Conservation (phyloP, 768 basidiomycete species). For the Gloeostereum incarnatum region DNA sequence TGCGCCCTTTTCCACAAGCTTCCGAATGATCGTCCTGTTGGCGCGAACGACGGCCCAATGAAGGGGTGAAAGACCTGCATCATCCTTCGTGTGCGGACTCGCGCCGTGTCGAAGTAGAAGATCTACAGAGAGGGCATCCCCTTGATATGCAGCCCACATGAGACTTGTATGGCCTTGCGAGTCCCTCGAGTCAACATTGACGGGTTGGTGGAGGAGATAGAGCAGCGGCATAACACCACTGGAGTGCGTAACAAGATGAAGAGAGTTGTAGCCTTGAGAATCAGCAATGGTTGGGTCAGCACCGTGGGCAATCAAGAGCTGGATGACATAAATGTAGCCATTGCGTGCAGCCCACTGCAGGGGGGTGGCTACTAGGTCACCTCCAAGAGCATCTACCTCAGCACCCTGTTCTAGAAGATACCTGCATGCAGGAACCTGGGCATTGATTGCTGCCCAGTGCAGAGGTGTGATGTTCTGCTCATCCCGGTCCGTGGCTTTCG, state of each 20-base stretch:
- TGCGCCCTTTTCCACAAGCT: slow-evolving; percentile 79
- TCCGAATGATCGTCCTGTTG: slow-evolving; percentile 79
- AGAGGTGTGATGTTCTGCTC: slow-evolving; percentile 89
- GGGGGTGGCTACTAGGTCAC: slow-evolving; percentile 89
- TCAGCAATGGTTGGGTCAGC: slow-evolving; percentile 91
- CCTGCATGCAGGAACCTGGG: slow-evolving; percentile 81
- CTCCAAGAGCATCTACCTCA: slow-evolving; percentile 89
- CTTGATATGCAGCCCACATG: slow-evolving; percentile 99
- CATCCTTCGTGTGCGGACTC: slow-evolving; percentile 66
- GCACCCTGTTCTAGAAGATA: slow-evolving; percentile 89
- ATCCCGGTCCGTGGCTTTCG: slow-evolving; percentile 72
- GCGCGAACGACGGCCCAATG: slow-evolving; percentile 98
- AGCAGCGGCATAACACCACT: slow-evolving; percentile 91
- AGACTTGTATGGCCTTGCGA: slow-evolving; percentile 88
- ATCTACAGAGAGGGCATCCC: slow-evolving; percentile 92
- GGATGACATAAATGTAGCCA: slow-evolving; percentile 93
- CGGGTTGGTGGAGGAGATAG: slow-evolving; percentile 87
- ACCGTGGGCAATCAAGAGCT: slow-evolving; percentile 80
- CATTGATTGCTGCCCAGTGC: slow-evolving; percentile 98
- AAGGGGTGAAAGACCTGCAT: slow-evolving; percentile 76
- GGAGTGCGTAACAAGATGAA: slow-evolving; percentile 93
- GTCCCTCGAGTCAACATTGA: slow-evolving; percentile 87
- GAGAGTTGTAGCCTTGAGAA: slow-evolving; percentile 91
- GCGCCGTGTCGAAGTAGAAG: slow-evolving; percentile 84
- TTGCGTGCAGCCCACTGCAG: slow-evolving; percentile 98